phyloP scores from a whole-genome alignment of 441 rosid genomes.

The Erodium chrysanthum region DNA sequence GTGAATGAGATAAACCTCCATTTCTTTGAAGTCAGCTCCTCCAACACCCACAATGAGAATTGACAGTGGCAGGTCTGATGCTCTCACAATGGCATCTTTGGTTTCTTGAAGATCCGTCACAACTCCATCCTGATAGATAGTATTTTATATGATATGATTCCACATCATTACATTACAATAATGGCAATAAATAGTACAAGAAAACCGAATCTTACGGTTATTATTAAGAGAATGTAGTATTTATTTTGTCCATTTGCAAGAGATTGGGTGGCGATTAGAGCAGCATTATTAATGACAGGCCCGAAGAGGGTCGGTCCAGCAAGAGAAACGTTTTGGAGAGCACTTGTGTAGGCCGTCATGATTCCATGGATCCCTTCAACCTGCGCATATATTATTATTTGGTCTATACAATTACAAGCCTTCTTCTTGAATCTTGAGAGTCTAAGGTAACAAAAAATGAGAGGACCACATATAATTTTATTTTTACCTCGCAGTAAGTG shows the following conservation, averaged over 20 bases:
- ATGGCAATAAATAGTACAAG: not conserved
- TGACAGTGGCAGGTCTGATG: slow-evolving; percentile 82
- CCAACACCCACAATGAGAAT: slow-evolving; percentile 89
- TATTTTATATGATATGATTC: slow-evolving; percentile 4
- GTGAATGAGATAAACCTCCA: slow-evolving; percentile 51
- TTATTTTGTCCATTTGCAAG: slow-evolving; percentile 44
- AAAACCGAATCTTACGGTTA: slow-evolving; percentile 56
- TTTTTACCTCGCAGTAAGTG: slow-evolving; percentile 56
- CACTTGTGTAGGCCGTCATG: slow-evolving; percentile 61
- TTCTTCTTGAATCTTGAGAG: too few relatives aligned
- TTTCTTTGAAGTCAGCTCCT: slow-evolving; percentile 93
- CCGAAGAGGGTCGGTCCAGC: slow-evolving; percentile 98
- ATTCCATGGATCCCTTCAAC: slow-evolving; percentile 90
- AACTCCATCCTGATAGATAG: slow-evolving; percentile 61
- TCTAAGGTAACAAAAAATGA: slow-evolving; percentile 8
- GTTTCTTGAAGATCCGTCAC: slow-evolving; percentile 95
- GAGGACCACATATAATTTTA: too few relatives aligned
- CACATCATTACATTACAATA: not conserved
- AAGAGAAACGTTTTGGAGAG: slow-evolving; percentile 78
- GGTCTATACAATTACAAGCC: slow-evolving; percentile 13
- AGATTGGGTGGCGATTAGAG: slow-evolving; percentile 59
- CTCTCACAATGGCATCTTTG: slow-evolving; percentile 74
- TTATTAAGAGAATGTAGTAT: slow-evolving; percentile 69
- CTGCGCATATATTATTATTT: slow-evolving; percentile 31
- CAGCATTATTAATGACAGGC: slow-evolving; percentile 64